Base-by-base conservation (phyloP, 805 yeast genomes). In the Ogataea trehaloabstinens region DNA sequence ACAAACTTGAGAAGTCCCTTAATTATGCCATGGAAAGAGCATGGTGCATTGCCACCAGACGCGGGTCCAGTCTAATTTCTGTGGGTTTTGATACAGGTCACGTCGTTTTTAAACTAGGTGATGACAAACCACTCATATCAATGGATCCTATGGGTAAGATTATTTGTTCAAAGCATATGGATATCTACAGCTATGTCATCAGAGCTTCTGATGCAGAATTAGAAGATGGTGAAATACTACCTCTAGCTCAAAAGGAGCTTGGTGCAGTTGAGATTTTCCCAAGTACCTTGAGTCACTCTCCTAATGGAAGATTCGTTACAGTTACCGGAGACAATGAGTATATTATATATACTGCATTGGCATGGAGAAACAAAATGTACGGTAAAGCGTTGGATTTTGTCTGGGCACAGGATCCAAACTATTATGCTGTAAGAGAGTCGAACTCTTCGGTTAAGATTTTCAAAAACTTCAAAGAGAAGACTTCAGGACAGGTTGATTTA, bases 271-370 rank as follows among this genome's bases (percentile, higher is more conserved):
- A 93, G 64, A 78, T 91, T 32, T 93, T 82, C 72, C 98, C 99
- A 37, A 84, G 85, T 45, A 75, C 85, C 44, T 73, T 93, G 56
- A 68, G 74, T 35, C 99, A 93, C 64, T 91, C 98, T 31, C 97
- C 98, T 47, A 93, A 93, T 60, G 99, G 99, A 48, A 80, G 96
- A 64, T 93, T 85, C 61, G 97, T 90, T 28, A 85, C 98, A 19
- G 96, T 93, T 35, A 84, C 91, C 32, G 99, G 99, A 58, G 99
- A 93, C 66, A 97, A 96, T 44, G 99, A 93, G 66, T 91, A 88
- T 62, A 87, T 91, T 53, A 83, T 93, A 38, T 93, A 91, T 67
- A 90, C 98, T 2, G 91, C 99, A 2, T 75, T 93, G 55, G 98
- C 98, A 1, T 93, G 99, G 99, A 80, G 99, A 70, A 89, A 91